These are phyloP conservation scores for Aspergillus saccharolyticus DNA, from an alignment of 495 filamentous ascomycete genomes.

Conservation along the genomic window DNA sequence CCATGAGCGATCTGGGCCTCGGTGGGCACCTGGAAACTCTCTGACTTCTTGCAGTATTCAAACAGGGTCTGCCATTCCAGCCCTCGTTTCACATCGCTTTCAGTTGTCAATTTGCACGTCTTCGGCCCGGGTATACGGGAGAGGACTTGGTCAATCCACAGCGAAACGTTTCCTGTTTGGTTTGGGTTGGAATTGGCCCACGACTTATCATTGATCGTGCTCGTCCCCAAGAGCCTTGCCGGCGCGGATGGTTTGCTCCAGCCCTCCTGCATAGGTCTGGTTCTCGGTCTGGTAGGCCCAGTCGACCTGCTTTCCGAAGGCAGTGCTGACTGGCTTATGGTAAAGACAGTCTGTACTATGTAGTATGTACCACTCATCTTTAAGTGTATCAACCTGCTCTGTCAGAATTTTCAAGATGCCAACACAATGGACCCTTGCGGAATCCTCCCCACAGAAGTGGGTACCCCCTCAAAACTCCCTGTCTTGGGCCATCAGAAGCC, in stretches of 20 bases:
- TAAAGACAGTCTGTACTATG: too few species aligned
- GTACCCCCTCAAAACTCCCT: too few species aligned
- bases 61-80: slow-evolving; percentile 31
- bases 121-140: slow-evolving; percentile 19
- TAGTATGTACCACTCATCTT: too few species aligned
- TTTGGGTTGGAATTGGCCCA: not conserved
- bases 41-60: slow-evolving; percentile 27
- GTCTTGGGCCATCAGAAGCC: too few species aligned
- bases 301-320: slow-evolving; percentile 44
- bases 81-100: slow-evolving; percentile 25
- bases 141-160: too few species aligned
- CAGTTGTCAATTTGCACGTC: slow-evolving; percentile 24
- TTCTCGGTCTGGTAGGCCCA: slow-evolving; percentile 46
- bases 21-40: slow-evolving; percentile 16
- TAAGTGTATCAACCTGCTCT: too few species aligned
- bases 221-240: slow-evolving; percentile 52
- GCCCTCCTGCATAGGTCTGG: slow-evolving; percentile 37
- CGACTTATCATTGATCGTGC: slow-evolving; percentile 46
- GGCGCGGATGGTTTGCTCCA: slow-evolving; percentile 32
- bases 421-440: too few species aligned
- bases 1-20: slow-evolving; percentile 19
- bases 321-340: too few species aligned
- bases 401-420: too few species aligned
- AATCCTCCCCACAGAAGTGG: too few species aligned
- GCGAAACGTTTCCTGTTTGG: too few species aligned